Percentiles rank a stretch among this genome's conserved stretches.
Conservation (phyloP, 73 alveolate species). For the Tetrahymena borealis region DNA sequence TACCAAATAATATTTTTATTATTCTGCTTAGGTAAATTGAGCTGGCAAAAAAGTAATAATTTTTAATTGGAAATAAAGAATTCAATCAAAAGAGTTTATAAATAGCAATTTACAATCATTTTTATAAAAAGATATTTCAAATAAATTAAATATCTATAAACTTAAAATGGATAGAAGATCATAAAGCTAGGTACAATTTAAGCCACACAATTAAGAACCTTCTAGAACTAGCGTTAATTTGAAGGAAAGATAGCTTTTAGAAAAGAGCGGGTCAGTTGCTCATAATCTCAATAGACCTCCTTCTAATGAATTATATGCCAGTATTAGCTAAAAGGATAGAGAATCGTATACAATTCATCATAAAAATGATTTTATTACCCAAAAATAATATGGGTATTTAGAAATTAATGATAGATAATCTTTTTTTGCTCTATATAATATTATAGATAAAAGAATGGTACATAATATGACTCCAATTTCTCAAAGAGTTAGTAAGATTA, state of each 20-base stretch:
- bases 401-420: background rate
- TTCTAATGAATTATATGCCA: background rate
- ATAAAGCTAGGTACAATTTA: background rate
- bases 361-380: background rate
- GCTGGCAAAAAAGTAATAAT: background rate
- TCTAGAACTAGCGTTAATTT: background rate
- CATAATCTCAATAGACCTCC: background rate
- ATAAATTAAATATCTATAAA: no score
- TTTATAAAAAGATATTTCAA: no score
- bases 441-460: background rate
- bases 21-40: background rate
- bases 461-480: background rate
- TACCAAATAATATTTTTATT: background rate
- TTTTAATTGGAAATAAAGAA: no score
- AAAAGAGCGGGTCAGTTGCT: background rate
- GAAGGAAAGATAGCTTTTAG: background rate
- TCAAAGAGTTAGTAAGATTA: background rate
- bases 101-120: no score
- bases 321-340: background rate
- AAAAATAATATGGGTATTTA: background rate
- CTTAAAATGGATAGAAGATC: background rate
- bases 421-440: background rate
- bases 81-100: no score
- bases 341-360: background rate
- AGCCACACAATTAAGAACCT: background rate